Evolutionary conservation across 1,139 yeast genomes (phyloP).

Genomic region (Hansenula sp.): DNA sequence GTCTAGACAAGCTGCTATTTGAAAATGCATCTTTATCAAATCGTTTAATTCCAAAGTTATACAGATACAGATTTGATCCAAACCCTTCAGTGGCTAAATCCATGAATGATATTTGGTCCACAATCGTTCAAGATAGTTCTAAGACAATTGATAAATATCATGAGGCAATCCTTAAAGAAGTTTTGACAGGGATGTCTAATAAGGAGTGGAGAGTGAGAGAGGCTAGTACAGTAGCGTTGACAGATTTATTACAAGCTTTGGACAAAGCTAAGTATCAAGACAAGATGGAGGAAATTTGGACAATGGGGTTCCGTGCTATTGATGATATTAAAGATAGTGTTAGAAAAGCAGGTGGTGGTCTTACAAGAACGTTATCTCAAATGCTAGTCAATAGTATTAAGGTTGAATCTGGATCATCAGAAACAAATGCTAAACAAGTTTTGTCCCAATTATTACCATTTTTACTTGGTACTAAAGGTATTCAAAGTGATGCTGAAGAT

Average conservation of each 20-base stretch:
- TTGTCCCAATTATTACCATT: conserved; percentile 70
- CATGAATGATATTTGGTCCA: conserved; percentile 87
- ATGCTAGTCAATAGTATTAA: conserved; percentile 57
- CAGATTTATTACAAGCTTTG: conserved; percentile 63
- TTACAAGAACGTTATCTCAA: conserved; percentile 66
- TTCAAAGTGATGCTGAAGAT: conserved; percentile 83
- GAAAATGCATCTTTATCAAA: conserved; percentile 51
- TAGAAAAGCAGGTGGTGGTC: conserved; percentile 67
- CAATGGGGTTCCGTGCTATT: conserved; percentile 80
- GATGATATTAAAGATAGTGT: conserved; percentile 97
- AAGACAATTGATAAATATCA: conserved; percentile 51
- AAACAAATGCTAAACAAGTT: conserved; percentile 44
- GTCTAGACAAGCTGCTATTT: conserved; percentile 58
- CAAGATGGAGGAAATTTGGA: conserved; percentile 70
- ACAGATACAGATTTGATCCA: conserved; percentile 84
- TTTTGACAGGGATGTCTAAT: conserved; percentile 67
- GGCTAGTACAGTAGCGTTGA: conserved; percentile 75
- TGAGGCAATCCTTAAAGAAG: conserved; percentile 56
- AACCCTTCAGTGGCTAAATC: conserved; percentile 67
- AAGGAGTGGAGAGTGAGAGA: conserved; percentile 94
- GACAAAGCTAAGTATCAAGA: conserved; percentile 50
- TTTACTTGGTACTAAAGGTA: conserved; percentile 71
- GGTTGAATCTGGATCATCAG: conserved; percentile 31
- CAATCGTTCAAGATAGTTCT: conserved; percentile 61
- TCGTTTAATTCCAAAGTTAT: conserved; percentile 75